Percentiles rank a stretch among this genome's conserved stretches.
Evolutionary conservation across 2,329 filamentous ascomycete genomes (phyloP).

Genomic region (Sporothrix phasma): DNA sequence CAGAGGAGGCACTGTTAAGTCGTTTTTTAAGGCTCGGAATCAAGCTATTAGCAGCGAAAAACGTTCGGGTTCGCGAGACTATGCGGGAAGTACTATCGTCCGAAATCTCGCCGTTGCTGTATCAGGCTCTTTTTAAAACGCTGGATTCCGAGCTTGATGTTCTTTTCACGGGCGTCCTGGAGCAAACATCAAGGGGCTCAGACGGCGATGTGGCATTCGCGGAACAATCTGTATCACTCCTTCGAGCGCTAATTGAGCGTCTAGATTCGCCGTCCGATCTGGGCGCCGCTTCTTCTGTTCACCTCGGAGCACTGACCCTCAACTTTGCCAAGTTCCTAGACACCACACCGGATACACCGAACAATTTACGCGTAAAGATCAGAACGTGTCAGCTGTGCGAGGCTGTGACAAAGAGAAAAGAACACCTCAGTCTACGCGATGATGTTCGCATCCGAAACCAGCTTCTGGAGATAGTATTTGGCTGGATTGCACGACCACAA

Average conservation of each 20-base stretch:
- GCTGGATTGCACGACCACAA: conserved; percentile 55
- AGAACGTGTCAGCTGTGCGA: conserved; percentile 60
- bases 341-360: conserved; percentile 44
- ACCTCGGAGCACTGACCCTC: conserved; percentile 52
- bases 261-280: conserved; percentile 54
- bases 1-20: conserved; percentile 50
- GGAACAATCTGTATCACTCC: conserved; percentile 54
- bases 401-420: conserved; percentile 54
- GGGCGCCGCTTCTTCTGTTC: conserved; percentile 51
- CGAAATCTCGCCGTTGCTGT: conserved; percentile 53
- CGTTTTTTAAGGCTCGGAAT: conserved; percentile 54
- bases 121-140: conserved; percentile 54
- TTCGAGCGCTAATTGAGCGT: conserved; percentile 54
- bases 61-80: conserved; percentile 54
- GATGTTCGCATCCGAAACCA: conserved; percentile 61
- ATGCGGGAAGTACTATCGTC: conserved; percentile 56
- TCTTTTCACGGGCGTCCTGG: conserved; percentile 48
- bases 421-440: conserved; percentile 57
- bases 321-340: conserved; percentile 60
- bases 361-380: conserved; percentile 54
- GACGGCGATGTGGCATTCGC: conserved; percentile 57
- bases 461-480: conserved; percentile 56
- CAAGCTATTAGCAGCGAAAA: conserved; percentile 53
- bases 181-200: conserved; percentile 40
- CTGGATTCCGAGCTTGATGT: conserved; percentile 55